phyloP scores from a whole-genome alignment of 2,329 filamentous ascomycete genomes.

The Cadophora gregata region DNA sequence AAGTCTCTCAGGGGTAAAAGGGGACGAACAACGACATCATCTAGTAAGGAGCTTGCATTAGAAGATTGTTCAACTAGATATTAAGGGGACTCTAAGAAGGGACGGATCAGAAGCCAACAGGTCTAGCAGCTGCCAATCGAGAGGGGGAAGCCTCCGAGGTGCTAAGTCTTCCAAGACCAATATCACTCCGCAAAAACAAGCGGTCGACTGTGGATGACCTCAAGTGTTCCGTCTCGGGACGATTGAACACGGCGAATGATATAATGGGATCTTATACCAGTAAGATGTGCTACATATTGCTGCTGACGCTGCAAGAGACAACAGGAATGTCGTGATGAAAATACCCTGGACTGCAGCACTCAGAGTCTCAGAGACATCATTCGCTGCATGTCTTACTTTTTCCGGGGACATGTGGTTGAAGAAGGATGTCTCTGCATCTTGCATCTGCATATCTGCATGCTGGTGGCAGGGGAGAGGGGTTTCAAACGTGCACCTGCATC shows the following conservation, averaged over 20 bases:
- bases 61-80: neutral
- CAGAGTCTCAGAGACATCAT: neutral
- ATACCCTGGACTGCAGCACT: neutral
- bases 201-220: neutral
- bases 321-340: slow-evolving; percentile 2
- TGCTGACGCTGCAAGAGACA: slow-evolving; percentile 11
- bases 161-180: neutral
- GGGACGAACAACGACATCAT: slow-evolving; percentile 10
- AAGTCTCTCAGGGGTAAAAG: slow-evolving; percentile 1
- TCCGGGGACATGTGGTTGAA: neutral
- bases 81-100: slow-evolving; percentile 6
- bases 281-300: neutral
- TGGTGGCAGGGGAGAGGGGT: slow-evolving; percentile 10
- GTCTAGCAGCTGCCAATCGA: neutral
- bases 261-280: slow-evolving; percentile 11
- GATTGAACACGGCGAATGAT: slow-evolving; percentile 10
- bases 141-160: slow-evolving; percentile 4
- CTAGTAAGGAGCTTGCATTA: slow-evolving; percentile 5
- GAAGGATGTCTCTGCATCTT: neutral
- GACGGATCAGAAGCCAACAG: slow-evolving; percentile 5
- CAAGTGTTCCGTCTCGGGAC: slow-evolving; percentile 5
- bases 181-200: neutral
- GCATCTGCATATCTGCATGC: slow-evolving; percentile 11
- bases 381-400: neutral
- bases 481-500: slow-evolving; percentile 3